These are phyloP conservation scores for Arthrobotrys megalospora DNA, from an alignment of 2,329 filamentous ascomycete genomes.

Conservation along the genomic window DNA sequence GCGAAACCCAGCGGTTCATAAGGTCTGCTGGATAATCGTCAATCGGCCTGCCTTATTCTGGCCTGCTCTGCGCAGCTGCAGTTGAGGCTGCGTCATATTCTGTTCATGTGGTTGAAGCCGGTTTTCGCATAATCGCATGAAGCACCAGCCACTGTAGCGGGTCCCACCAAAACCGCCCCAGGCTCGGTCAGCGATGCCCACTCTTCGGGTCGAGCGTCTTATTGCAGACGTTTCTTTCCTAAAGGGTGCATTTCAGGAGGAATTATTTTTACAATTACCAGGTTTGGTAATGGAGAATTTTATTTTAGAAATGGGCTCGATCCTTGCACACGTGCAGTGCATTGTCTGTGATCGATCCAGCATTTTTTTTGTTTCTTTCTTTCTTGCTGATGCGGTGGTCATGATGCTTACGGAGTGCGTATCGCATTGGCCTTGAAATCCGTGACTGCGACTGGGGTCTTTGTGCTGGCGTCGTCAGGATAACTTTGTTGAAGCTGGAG, in stretches of 20 bases:
- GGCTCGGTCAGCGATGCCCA: neutral
- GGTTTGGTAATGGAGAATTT: conserved; percentile 34
- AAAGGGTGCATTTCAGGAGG: conserved; percentile 32
- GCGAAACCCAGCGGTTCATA: conserved; percentile 14
- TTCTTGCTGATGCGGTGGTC: conserved; percentile 1
- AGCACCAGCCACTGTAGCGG: conserved; percentile 40
- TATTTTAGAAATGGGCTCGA: conserved; percentile 41
- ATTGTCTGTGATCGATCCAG: conserved; percentile 7
- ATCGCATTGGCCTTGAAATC: conserved; percentile 22
- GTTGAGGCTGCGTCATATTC: conserved; percentile 45
- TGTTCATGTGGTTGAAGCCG: conserved; percentile 19
- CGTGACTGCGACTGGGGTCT: conserved; percentile 22
- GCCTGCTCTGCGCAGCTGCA: conserved; percentile 7
- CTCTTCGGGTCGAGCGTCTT: conserved; percentile 42
- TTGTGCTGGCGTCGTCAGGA: conserved; percentile 10
- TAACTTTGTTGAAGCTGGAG: conserved; percentile 18
- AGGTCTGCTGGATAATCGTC: conserved; percentile 6
- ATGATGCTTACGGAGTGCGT: conserved; percentile 20
- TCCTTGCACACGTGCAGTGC: conserved; percentile 24
- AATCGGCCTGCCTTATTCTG: conserved; percentile 34
- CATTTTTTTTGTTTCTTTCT: conserved; percentile 3
- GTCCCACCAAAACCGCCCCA: conserved; percentile 9
- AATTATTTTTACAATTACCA: conserved; percentile 26
- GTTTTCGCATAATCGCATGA: conserved; percentile 57
- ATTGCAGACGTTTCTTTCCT: conserved; percentile 34